Evolutionary conservation across 164 flowering plant genomes (phyloP), one percentile per base, ranked within the genome.

Genomic region (Kingdonia uniflora): DNA sequence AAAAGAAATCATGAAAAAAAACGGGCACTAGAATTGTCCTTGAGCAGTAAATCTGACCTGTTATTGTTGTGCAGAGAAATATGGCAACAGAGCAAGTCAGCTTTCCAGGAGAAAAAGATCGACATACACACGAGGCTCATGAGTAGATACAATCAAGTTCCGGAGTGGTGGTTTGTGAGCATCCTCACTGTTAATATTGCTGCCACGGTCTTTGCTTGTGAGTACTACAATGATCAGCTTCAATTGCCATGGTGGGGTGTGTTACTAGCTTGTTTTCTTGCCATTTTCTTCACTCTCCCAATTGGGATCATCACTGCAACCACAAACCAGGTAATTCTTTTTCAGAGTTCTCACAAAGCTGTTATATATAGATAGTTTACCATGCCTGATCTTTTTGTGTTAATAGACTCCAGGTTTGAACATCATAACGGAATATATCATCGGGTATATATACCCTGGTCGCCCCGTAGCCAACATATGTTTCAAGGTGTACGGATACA

Each of bases 201-300:
- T 5, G 58, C 54, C 33, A 77, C 88, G 25, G 64, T 82, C 14
- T 77, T 82, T 42, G 74, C 84, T 13, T 84, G 89, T 49, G 69
- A 80, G 61, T 82, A 78, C 42, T 84, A 74, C 79, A 79, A 73
- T 19, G 77, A 69, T 0, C 89, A 80, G 47, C 89, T 87, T 67
- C 96, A 87, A 47, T 42, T 87, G 55, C 96, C 96, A 17, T 87
- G 92, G 92, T 87, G 96, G 92, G 92, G 91, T 7, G 91, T 87
- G 13, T 20, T 87, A 41, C 60, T 82, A 7, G 96, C 96, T 6
- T 87, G 91, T 55, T 71, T 38, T 8, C 61, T 91, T 23, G 90
- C 98, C 61, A 63, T 91, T 50, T 51, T 77, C 59, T 89, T 84
- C 80, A 85, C 92, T 41, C 92, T 84, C 49, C 95, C 95, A 11